A percentile compares a stretch with the other conserved stretches of the same genome.
phyloP scores from a whole-genome alignment of 208 protist genomes.

The Crithidia expoeki region DNA sequence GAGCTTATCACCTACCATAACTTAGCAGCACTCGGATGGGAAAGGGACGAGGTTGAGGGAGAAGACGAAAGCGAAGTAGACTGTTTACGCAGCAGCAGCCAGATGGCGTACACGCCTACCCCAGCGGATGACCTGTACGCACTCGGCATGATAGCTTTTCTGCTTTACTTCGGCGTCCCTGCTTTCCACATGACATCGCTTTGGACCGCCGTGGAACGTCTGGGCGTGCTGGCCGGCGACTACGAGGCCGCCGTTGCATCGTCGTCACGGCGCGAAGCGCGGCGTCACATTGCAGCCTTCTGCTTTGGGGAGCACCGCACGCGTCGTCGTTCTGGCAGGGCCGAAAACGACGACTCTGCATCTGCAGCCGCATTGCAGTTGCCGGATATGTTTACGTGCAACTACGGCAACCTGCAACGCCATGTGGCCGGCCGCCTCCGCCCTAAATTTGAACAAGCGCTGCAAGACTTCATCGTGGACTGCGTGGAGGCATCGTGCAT shows the following conservation, averaged over 20 bases:
- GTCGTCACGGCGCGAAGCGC: slow-evolving; percentile 19
- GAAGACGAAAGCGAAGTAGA: neutral
- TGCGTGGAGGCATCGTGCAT: slow-evolving; percentile 35
- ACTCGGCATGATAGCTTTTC: slow-evolving; percentile 59
- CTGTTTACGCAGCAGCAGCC: neutral
- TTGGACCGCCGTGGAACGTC: slow-evolving; percentile 42
- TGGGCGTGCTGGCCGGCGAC: slow-evolving; percentile 22
- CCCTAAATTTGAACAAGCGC: slow-evolving; percentile 24
- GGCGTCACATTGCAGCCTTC: slow-evolving; percentile 25
- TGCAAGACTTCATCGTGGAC: slow-evolving; percentile 49
- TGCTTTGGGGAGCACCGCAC: slow-evolving; percentile 25
- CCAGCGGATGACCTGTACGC: slow-evolving; percentile 78
- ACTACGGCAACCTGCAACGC: slow-evolving; percentile 20
- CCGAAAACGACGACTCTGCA: neutral
- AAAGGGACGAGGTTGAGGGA: neutral
- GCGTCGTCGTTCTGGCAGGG: neutral
- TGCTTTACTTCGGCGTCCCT: slow-evolving; percentile 60
- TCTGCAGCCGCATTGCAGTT: neutral
- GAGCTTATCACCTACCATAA: slow-evolving; percentile 41
- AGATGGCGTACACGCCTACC: slow-evolving; percentile 17
- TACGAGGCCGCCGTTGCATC: slow-evolving; percentile 24
- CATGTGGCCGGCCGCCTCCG: slow-evolving; percentile 17
- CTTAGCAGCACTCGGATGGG: slow-evolving; percentile 25
- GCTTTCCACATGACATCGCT: slow-evolving; percentile 51
- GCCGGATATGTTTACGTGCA: slow-evolving; percentile 17